Base-by-base conservation (phyloP, 73 alveolate species). In the Loxodes magnus region DNA sequence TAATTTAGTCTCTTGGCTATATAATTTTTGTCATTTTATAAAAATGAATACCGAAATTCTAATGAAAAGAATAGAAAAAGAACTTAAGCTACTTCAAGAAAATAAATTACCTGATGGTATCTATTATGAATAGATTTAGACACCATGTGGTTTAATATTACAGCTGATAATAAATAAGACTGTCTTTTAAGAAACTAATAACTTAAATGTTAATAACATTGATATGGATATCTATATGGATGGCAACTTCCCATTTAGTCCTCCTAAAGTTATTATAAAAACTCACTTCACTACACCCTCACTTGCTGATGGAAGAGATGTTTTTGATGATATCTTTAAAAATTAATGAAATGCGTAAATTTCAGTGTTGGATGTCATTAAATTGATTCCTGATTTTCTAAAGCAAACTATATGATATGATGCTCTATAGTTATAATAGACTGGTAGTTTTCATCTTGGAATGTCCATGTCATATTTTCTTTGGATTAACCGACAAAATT, bases 361-460 rank as follows among this genome's bases (percentile, higher is more conserved):
- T 1, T 25, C 28, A 46, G 7, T n/a, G 0, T 12, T 41, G 7
- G 59, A 46, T 24, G 7, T 46, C 10, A 24, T 46, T 10, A 24
- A 3, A 17, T 5, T n/a, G 17, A 0, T 46, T 10, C 59, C 59
- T 25, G 27, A 46, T 5, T 46, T 46, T 25, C 1, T 21, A 2
- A n/a, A 17, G 27, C 15, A 17, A 0, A 1, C 10, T 7, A 5
- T 19, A 12, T 5, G 6, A 17, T n/a, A 12, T 25, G 27, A 22
- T 22, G n/a, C 7, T 0, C 34, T 10, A 24, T 14, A 2, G 15
- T 41, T 1, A n/a, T 23, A 12, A 25, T 25, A 46, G n/a, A 46
- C 7, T 25, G 59, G 59, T 1, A 46, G 27, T 25, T 46, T 46
- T 2, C 59, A 46, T 46, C n/a, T 25, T 46, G 46, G 59, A 41